Percentiles rank a stretch among this genome's conserved stretches.
Evolutionary conservation across 495 filamentous ascomycete genomes (phyloP).

Genomic region (Glonium stellatum): DNA sequence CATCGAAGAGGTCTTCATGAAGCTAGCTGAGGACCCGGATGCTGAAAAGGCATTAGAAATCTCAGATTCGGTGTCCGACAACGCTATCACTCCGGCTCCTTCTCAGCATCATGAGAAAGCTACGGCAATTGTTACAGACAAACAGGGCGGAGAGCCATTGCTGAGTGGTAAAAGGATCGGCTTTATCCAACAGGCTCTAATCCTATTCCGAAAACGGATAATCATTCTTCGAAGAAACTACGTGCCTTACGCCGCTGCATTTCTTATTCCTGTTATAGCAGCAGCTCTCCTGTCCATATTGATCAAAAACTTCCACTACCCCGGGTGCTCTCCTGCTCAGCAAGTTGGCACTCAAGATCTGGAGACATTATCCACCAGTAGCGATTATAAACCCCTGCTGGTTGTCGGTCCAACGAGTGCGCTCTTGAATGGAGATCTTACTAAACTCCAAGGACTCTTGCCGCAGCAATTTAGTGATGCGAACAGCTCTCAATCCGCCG

Average conservation of each 20-base stretch:
- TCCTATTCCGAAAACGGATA: conserved; percentile 72
- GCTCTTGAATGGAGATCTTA: conserved; percentile 4
- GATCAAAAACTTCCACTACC: conserved; percentile 47
- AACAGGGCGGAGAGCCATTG: neutral
- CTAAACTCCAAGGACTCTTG: conserved; percentile 36
- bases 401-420: conserved; percentile 13
- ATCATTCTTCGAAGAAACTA: conserved; percentile 68
- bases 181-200: conserved; percentile 55
- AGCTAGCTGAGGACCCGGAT: conserved; percentile 59
- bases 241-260: conserved; percentile 61
- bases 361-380: conserved; percentile 21
- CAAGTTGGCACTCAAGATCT: conserved; percentile 29
- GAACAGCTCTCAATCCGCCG: conserved; percentile 10
- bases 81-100: neutral
- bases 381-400: conserved; percentile 13
- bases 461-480: conserved; percentile 31
- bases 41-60: neutral
- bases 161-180: conserved; percentile 51
- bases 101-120: conserved; percentile 7
- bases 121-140: neutral
- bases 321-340: conserved; percentile 51
- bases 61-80: neutral
- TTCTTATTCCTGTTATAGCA: conserved; percentile 67
- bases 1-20: conserved; percentile 82
- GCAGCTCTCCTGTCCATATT: conserved; percentile 65